phyloP scores from a whole-genome alignment of 2,329 filamentous ascomycete species.

The Balansia obtecta region DNA sequence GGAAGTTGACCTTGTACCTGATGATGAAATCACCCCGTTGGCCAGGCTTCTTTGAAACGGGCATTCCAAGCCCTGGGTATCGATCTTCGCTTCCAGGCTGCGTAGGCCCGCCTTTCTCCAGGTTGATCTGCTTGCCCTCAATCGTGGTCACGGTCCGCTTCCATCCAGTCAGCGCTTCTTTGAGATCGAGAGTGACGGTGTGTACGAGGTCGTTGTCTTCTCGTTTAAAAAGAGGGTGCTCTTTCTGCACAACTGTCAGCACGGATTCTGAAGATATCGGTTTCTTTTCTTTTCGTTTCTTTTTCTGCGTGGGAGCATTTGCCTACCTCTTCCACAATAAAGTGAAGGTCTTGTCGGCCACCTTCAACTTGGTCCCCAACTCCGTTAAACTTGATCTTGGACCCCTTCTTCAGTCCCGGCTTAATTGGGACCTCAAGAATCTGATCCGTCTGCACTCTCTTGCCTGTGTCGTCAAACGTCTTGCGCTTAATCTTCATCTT shows the following conservation, averaged over 20 bases:
- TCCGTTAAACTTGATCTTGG: constrained; percentile 95
- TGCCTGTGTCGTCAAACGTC: constrained; percentile 76
- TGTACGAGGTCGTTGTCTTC: constrained; percentile 79
- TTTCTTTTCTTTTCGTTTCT: too few relatives aligned
- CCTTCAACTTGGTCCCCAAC: constrained; percentile 98
- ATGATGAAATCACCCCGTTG: constrained; percentile 81
- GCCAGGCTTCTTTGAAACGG: constrained; percentile 76
- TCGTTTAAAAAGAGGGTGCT: constrained; percentile 70
- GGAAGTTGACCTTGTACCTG: constrained; percentile 88
- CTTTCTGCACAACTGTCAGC: constrained; percentile 48
- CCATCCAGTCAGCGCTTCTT: constrained; percentile 93
- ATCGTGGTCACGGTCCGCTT: constrained; percentile 84
- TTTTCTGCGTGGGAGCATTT: neutral
- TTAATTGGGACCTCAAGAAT: constrained; percentile 94
- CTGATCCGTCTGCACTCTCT: constrained; percentile 76
- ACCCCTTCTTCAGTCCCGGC: constrained; percentile 87
- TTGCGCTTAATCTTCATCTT: constrained; percentile 98
- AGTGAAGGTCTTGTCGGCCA: constrained; percentile 88
- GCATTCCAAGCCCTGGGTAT: constrained; percentile 87
- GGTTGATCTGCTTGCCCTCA: constrained; percentile 71
- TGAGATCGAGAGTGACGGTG: constrained; percentile 70
- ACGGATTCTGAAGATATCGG: neutral
- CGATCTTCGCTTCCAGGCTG: constrained; percentile 69
- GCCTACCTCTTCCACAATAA: constrained; percentile 84
- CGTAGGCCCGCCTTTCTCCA: constrained; percentile 75